phyloP scores from a whole-genome alignment of 305 asterid species.

The Rubia tinctorum region DNA sequence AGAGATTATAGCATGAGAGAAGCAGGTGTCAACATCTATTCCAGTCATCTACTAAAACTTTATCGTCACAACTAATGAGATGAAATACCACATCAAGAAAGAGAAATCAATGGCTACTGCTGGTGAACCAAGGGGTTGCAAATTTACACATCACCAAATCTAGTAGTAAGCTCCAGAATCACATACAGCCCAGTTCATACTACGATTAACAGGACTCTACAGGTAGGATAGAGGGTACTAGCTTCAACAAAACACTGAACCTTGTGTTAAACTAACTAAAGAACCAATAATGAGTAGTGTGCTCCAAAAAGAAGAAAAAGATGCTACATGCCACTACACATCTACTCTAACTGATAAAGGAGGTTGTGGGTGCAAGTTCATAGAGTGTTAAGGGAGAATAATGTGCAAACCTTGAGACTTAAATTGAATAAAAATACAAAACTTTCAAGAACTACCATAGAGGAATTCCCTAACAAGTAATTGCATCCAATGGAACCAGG shows the following conservation, averaged over 20 bases:
- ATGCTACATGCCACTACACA: not conserved
- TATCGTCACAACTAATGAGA: not conserved
- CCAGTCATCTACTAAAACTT: not conserved
- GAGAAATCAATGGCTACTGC: not conserved
- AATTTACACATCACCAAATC: not conserved
- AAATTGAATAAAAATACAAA: not conserved
- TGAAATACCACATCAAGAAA: not conserved
- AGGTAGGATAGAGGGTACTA: not conserved
- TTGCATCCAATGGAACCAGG: not conserved
- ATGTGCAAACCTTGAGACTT: not conserved
- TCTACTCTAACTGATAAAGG: not conserved
- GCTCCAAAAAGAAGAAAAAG: not conserved
- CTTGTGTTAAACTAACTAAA: not conserved
- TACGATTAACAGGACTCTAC: not conserved
- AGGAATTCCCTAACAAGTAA: not conserved
- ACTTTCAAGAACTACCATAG: not conserved
- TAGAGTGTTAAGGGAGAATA: not conserved
- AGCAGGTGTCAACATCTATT: slow-evolving; percentile 1
- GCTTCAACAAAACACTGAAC: not conserved
- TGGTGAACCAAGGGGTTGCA: not conserved
- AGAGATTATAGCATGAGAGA: slow-evolving; percentile 16
- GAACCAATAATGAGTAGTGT: not conserved
- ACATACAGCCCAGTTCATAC: not conserved
- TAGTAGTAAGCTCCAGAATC: not conserved
- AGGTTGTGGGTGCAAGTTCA: not conserved